phyloP scores from a whole-genome alignment of 2,329 filamentous ascomycete species.

The Sclerotinia minor region DNA sequence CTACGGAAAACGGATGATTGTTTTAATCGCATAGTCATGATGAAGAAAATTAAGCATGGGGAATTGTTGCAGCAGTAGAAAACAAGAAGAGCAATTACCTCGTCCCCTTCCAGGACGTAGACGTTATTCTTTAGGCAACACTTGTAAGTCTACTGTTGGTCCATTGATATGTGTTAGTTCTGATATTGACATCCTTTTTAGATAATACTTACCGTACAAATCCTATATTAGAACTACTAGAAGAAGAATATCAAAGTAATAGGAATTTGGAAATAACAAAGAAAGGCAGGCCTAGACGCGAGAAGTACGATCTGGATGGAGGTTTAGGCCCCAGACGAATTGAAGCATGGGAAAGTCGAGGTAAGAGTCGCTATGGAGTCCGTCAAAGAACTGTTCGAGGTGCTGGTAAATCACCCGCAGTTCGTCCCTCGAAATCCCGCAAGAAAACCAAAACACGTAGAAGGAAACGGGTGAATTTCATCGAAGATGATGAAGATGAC shows the following conservation, averaged over 20 bases:
- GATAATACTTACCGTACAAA: constrained; percentile 2
- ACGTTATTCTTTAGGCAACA: not conserved
- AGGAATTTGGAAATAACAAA: not conserved
- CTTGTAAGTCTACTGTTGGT: not conserved
- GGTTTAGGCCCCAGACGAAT: not conserved
- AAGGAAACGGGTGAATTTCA: not conserved
- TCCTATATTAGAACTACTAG: constrained; percentile 8
- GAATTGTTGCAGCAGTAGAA: constrained; percentile 23
- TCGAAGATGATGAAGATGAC: not conserved
- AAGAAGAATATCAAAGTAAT: constrained; percentile 14
- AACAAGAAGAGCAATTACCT: constrained; percentile 6
- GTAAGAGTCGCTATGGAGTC: not conserved
- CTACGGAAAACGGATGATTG: not conserved
- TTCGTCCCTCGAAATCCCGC: not conserved
- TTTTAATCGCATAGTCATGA: not conserved
- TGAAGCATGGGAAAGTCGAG: not conserved
- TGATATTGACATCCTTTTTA: not conserved
- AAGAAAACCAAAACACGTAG: not conserved
- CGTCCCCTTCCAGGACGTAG: not conserved
- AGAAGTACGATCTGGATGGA: not conserved
- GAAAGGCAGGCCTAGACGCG: not conserved
- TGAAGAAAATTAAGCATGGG: constrained; percentile 22
- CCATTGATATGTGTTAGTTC: not conserved
- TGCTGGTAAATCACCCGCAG: not conserved
- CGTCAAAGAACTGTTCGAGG: not conserved